Percentiles rank a stretch among this genome's conserved stretches.
Evolutionary conservation across 352 stramenopile species (phyloP).

Genomic region (Hyaloperonospora arabidopsidis): DNA sequence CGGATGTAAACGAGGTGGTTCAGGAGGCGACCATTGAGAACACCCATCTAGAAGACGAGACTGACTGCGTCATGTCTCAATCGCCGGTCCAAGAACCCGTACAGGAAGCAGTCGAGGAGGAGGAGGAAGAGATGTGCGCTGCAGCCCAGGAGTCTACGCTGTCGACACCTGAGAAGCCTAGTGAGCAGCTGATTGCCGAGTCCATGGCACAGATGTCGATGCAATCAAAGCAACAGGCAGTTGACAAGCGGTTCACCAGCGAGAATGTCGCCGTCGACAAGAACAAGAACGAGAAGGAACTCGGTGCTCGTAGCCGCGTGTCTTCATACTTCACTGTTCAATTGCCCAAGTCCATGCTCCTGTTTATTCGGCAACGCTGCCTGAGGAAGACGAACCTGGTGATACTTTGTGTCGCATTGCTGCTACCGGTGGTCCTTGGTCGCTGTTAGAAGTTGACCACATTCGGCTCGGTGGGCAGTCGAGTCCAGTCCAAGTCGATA

Average conservation of each 20-base stretch:
- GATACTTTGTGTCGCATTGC: conserved; percentile 31
- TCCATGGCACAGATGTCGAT: conserved; percentile 6
- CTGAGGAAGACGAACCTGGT: conserved; percentile 35
- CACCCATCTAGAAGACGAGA: neutral
- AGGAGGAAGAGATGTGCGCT: conserved; percentile 1
- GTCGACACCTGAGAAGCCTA: neutral
- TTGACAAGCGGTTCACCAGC: neutral
- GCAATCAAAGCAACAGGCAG: conserved; percentile 1
- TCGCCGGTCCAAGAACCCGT: neutral
- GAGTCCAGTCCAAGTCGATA: neutral
- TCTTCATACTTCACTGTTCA: conserved; percentile 21
- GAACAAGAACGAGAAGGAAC: conserved; percentile 5
- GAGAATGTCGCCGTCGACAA: conserved; percentile 1
- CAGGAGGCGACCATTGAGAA: neutral
- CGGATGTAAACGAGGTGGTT: neutral
- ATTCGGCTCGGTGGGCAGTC: neutral
- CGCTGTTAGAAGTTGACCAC: conserved; percentile 22
- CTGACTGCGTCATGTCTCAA: neutral
- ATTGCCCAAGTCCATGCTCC: conserved; percentile 26
- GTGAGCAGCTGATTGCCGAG: conserved; percentile 8
- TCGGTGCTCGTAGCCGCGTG: conserved; percentile 4
- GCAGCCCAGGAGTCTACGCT: neutral
- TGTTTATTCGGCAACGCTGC: conserved; percentile 28
- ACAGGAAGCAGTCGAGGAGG: conserved; percentile 1
- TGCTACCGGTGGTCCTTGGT: conserved; percentile 29